Percentiles rank a stretch among this genome's conserved stretches.
phyloP scores from a whole-genome alignment of 495 filamentous ascomycete genomes.

The Penicillium coffeae region DNA sequence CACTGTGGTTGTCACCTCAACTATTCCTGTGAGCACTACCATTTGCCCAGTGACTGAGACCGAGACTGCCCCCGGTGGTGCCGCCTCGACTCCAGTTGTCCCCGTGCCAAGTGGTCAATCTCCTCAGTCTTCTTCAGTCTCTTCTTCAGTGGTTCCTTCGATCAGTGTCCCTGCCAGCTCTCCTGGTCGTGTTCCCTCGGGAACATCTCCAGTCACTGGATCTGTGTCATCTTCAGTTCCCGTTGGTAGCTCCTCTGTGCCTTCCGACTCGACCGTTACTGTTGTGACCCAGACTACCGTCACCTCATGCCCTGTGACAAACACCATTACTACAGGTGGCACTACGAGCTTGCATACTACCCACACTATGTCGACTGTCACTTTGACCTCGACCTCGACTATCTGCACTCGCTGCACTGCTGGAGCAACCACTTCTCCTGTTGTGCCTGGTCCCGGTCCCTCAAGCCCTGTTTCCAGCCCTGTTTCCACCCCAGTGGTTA shows the following conservation, averaged over 20 bases:
- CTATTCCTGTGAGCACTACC: not conserved
- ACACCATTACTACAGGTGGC: slow-evolving; percentile 24
- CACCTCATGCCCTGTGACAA: slow-evolving; percentile 49
- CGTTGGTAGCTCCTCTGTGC: not conserved
- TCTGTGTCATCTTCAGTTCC: slow-evolving; percentile 1
- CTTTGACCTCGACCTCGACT: slow-evolving; percentile 14
- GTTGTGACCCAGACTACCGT: slow-evolving; percentile 35
- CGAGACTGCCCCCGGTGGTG: slow-evolving; percentile 7
- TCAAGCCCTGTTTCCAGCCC: too few relatives aligned
- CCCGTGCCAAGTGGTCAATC: slow-evolving; percentile 11
- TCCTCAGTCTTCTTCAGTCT: slow-evolving; percentile 26
- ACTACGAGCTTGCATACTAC: too few relatives aligned
- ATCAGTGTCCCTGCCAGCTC: not conserved
- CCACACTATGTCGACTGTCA: slow-evolving; percentile 26
- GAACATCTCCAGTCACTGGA: not conserved
- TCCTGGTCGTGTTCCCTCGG: not conserved
- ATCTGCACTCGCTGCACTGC: slow-evolving; percentile 1
- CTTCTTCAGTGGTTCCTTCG: not conserved
- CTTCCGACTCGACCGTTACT: slow-evolving; percentile 33
- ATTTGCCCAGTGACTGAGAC: slow-evolving; percentile 6
- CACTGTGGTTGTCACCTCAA: slow-evolving; percentile 33
- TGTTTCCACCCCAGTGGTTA: too few relatives aligned
- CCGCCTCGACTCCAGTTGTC: not conserved
- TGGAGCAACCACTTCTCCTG: not conserved
- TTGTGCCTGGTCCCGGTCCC: not conserved